Evolutionary conservation across 306 rosid species (phyloP), one percentile per base, ranked within the genome.

Genomic region (Carpinus fangiana): DNA sequence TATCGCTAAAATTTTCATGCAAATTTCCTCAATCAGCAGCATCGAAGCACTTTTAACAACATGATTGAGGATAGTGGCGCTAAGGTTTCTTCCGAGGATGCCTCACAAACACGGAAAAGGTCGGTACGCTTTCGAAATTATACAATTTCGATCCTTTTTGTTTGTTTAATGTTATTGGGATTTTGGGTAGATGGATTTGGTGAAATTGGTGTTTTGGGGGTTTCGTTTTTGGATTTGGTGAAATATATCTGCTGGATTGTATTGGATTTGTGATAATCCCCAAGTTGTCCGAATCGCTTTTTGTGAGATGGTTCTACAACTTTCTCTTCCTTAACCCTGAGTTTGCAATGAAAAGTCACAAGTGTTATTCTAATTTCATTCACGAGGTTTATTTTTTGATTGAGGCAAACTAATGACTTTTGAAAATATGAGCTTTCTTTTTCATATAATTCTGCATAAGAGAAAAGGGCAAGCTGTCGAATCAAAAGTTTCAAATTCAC

Each of bases 21-120:
- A 7, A n/a, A n/a, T 5, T 26, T 20, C 12, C 23, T 51, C 75
- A 51, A 14, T 72, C 41, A 7, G 11, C 54, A 38, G 46, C 72
- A 36, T 18, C 12, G 68, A 65, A 21, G 41, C 26, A 26, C 3
- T 73, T 46, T 73, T 41, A 83, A 47, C 75, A 54, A 67, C 52
- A 88, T 88, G 97, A 78, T 88, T 8, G 95, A 90, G 78, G 96
- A 91, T 51, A 76, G 71, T 70, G 76, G 72, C 75, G 80, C 85
- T 83, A 92, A 87, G 90, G 93, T 86, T 86, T 85, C 90, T 75
- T 86, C 91, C 60, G 81, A 51, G 47, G 93, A 84, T 12, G 82
- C 92, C 45, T 88, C 95, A 47, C 97, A 90, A 82, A 76, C 97
- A 31, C 86, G 93, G 79, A 93, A 84, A 83, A 91, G 98, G 98